Percentiles rank a stretch among this genome's conserved stretches.
Conservation (phyloP, 495 filamentous ascomycete species). For the Xanthoparmelia taractica region DNA sequence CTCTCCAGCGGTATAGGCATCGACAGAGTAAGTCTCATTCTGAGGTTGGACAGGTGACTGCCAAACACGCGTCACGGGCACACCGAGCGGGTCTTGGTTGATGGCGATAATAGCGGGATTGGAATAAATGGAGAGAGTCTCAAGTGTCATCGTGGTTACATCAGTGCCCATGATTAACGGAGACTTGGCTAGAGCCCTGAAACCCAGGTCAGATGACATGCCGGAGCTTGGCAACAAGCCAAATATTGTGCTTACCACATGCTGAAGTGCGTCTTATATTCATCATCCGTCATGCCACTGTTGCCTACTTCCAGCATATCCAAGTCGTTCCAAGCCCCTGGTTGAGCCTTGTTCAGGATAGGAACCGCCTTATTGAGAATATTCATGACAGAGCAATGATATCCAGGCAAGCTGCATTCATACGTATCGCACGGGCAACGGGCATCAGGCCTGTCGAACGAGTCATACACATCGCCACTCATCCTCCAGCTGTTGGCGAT, state of each 20-base stretch:
- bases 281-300: constrained; percentile 41
- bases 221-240: not conserved
- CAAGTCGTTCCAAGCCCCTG: constrained; percentile 36
- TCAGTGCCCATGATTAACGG: constrained; percentile 32
- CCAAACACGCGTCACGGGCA: constrained; percentile 36
- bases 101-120: constrained; percentile 42
- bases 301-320: constrained; percentile 62
- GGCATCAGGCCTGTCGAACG: constrained; percentile 30
- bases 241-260: constrained; percentile 26
- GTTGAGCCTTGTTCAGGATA: constrained; percentile 30
- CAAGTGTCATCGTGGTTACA: constrained; percentile 27
- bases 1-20: constrained; percentile 33
- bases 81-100: constrained; percentile 38
- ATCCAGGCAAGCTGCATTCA: constrained; percentile 44
- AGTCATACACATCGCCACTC: constrained; percentile 44
- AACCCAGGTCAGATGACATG: not conserved
- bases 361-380: constrained; percentile 45
- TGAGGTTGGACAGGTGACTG: constrained; percentile 27
- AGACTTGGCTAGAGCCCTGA: constrained; percentile 30
- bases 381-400: constrained; percentile 46
- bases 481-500: constrained; percentile 54
- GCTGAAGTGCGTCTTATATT: constrained; percentile 33
- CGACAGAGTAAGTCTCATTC: constrained; percentile 28
- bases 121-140: constrained; percentile 33
- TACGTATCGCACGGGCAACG: constrained; percentile 38